Conservation (phyloP, 176 grass and related monocot species). For the Alloteropsis semialata region DNA sequence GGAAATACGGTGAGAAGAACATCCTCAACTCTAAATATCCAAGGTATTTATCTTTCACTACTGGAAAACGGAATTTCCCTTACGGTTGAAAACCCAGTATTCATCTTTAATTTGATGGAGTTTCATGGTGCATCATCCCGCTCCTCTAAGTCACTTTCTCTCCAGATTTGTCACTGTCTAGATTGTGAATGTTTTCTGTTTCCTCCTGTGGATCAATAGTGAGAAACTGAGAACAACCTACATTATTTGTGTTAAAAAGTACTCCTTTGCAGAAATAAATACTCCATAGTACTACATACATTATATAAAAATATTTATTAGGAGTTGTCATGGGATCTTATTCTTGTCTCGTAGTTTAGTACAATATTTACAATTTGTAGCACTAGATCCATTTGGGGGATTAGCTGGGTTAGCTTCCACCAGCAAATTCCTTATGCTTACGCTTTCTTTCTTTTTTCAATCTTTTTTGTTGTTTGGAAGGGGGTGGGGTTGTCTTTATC, state of each 20-base stretch:
- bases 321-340: neutral
- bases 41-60: slow-evolving; percentile 32
- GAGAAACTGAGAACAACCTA: neutral
- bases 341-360: neutral
- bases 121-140: neutral
- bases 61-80: too few species aligned
- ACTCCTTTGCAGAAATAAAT: neutral
- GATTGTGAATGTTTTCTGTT: neutral
- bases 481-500: neutral
- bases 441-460: too few species aligned
- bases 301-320: neutral
- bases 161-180: neutral
- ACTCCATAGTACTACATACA: neutral
- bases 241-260: neutral
- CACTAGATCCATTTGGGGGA: neutral
- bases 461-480: too few species aligned
- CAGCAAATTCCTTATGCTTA: neutral
- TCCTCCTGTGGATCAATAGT: neutral
- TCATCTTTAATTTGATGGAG: too few species aligned
- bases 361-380: neutral
- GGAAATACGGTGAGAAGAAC: slow-evolving; percentile 55
- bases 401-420: neutral
- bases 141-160: neutral
- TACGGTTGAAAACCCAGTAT: too few species aligned
- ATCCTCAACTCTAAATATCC: slow-evolving; percentile 37